These are phyloP conservation scores for Cystobasidium onofrii DNA, from an alignment of 768 basidiomycete species.

Conservation along the genomic window DNA sequence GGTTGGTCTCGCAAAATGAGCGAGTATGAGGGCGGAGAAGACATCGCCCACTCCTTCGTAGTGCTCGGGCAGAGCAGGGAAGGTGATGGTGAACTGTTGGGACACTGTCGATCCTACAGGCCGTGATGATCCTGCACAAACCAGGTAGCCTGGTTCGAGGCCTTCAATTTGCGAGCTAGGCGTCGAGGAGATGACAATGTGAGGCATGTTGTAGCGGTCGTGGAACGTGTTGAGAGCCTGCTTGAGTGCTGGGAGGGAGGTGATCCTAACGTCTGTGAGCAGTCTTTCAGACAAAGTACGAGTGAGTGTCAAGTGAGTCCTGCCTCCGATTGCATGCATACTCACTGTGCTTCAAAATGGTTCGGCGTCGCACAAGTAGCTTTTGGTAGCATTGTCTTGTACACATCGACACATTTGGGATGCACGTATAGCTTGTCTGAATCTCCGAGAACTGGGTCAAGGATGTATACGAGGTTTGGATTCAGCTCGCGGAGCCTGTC, in stretches of 20 bases:
- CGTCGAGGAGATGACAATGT: conserved; percentile 82
- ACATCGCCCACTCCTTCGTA: conserved; percentile 96
- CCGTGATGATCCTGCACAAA: conserved; percentile 71
- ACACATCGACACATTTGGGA: conserved; percentile 74
- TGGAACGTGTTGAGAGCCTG: conserved; percentile 67
- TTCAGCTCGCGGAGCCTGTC: conserved; percentile 55
- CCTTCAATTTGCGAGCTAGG: conserved; percentile 56
- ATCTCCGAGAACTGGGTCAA: conserved; percentile 96
- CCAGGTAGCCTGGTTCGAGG: conserved; percentile 54
- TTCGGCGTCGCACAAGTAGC: conserved; percentile 94
- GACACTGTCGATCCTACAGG: conserved; percentile 38
- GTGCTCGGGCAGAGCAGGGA: conserved; percentile 77
- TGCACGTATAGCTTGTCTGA: conserved; percentile 80
- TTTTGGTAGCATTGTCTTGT: conserved; percentile 61
- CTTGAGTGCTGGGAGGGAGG: conserved; percentile 59
- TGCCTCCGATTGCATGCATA: conserved; percentile 2
- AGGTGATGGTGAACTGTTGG: conserved; percentile 55
- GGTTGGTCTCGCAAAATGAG: conserved; percentile 53
- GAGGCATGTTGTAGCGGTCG: conserved; percentile 62
- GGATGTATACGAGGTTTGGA: conserved; percentile 66
- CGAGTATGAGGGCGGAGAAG: conserved; percentile 84
- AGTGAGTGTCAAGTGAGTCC: not conserved
- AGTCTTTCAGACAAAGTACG: conserved; percentile 50
- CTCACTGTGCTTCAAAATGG: conserved; percentile 94
- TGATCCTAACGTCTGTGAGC: conserved; percentile 64